Evolutionary conservation across 2,329 filamentous ascomycete genomes (phyloP).

Genomic region (Pyrenochaeta sp.): DNA sequence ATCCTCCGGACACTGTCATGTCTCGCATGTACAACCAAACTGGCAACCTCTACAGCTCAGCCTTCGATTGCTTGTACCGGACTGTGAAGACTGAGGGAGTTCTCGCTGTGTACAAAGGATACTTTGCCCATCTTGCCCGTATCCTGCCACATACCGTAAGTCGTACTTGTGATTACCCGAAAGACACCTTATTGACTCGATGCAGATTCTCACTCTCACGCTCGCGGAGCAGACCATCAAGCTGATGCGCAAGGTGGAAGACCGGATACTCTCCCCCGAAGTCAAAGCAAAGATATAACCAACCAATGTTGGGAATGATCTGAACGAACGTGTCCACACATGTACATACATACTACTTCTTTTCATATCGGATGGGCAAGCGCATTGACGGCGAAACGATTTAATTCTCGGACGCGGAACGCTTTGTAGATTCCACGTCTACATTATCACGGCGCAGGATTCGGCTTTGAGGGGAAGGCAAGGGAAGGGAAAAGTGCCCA

Average conservation of each 20-base stretch:
- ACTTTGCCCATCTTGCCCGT: slow-evolving; percentile 89
- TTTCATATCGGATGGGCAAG: slow-evolving; percentile 1
- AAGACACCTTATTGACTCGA: slow-evolving; percentile 20
- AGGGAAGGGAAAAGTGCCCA: too few species aligned
- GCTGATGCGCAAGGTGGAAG: slow-evolving; percentile 81
- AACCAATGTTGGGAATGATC: not conserved
- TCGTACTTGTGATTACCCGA: slow-evolving; percentile 3
- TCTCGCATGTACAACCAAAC: slow-evolving; percentile 98
- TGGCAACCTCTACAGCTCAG: slow-evolving; percentile 92
- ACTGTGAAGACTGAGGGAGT: slow-evolving; percentile 91
- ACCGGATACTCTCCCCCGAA: slow-evolving; percentile 59
- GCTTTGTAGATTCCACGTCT: too few species aligned
- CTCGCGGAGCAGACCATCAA: slow-evolving; percentile 98
- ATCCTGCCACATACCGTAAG: slow-evolving; percentile 89
- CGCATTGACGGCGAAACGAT: too few species aligned
- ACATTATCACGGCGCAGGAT: too few species aligned
- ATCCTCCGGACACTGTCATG: slow-evolving; percentile 99
- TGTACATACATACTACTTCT: not conserved
- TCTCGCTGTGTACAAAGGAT: slow-evolving; percentile 96
- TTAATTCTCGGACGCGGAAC: too few species aligned
- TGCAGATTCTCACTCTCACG: slow-evolving; percentile 83
- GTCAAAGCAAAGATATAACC: slow-evolving; percentile 56
- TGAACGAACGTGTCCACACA: not conserved
- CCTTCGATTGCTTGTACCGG: slow-evolving; percentile 90
- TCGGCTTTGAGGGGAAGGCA: too few species aligned